phyloP scores from a whole-genome alignment of 495 filamentous ascomycete genomes.

The Staphylotrichum longicolle region DNA sequence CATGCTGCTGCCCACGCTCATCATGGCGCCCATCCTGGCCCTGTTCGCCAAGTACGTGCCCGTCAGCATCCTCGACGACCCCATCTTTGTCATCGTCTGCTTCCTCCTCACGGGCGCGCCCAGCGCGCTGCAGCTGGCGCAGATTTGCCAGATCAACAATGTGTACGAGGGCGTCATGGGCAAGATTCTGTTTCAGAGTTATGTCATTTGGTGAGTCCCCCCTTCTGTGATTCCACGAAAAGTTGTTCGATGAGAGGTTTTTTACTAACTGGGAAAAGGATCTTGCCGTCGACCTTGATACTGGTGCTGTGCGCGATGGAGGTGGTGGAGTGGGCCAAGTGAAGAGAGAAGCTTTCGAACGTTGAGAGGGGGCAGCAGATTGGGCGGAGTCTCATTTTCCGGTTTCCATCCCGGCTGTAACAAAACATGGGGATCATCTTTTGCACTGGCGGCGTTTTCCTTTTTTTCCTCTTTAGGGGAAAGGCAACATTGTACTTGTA shows the following conservation, averaged over 20 bases:
- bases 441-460: no score
- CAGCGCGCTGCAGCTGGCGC: constrained; percentile 89
- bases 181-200: constrained; percentile 91
- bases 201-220: constrained; percentile 79
- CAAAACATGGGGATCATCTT: no score
- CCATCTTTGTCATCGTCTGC: constrained; percentile 96
- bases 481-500: no score
- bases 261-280: constrained; percentile 55
- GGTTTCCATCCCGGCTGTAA: neutral
- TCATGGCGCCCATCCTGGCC: constrained; percentile 92
- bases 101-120: constrained; percentile 94
- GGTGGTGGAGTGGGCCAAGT: constrained; percentile 81
- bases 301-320: constrained; percentile 91
- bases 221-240: neutral
- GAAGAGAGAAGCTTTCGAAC: neutral
- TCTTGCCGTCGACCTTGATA: constrained; percentile 86
- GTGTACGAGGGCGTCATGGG: constrained; percentile 95
- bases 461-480: no score
- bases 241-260: neutral
- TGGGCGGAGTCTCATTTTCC: neutral
- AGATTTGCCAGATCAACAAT: constrained; percentile 98
- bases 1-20: constrained; percentile 86
- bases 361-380: neutral
- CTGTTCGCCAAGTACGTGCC: constrained; percentile 89
- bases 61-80: constrained; percentile 92